Evolutionary conservation across 2,329 filamentous ascomycete species (phyloP).

Genomic region (Macrophomina pseudophaseolina): DNA sequence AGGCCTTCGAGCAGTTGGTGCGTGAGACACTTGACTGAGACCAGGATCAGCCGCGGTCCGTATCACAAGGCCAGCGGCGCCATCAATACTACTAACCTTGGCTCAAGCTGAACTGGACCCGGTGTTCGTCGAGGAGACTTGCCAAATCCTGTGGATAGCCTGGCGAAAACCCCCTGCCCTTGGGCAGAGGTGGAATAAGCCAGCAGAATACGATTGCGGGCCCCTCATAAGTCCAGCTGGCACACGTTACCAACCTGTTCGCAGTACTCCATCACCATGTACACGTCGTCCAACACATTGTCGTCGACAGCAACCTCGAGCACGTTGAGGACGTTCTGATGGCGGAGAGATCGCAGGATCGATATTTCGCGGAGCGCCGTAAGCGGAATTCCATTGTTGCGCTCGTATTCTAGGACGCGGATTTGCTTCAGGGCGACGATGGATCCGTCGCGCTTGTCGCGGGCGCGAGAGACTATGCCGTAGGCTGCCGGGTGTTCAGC

Average conservation of each 20-base stretch:
- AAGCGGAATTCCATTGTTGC: constrained; percentile 35
- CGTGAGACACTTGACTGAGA: constrained; percentile 41
- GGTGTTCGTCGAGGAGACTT: constrained; percentile 42
- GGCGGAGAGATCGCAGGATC: constrained; percentile 42
- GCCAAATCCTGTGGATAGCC: constrained; percentile 38
- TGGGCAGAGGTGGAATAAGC: constrained; percentile 39
- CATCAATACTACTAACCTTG: constrained; percentile 32
- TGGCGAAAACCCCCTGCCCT: constrained; percentile 32
- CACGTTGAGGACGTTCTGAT: constrained; percentile 42
- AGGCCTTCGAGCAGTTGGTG: constrained; percentile 45
- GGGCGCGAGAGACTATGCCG: constrained; percentile 41
- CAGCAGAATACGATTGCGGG: constrained; percentile 35
- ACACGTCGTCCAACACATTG: constrained; percentile 38
- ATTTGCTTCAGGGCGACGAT: constrained; percentile 46
- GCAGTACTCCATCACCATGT: constrained; percentile 47
- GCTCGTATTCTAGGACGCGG: constrained; percentile 40
- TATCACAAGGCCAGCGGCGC: constrained; percentile 1
- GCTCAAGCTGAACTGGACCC: constrained; percentile 41
- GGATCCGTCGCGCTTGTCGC: constrained; percentile 35
- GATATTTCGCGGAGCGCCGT: constrained; percentile 43
- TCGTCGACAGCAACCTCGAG: constrained; percentile 43
- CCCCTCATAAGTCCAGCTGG: constrained; percentile 25
- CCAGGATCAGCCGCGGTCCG: background rate
- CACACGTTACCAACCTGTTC: constrained; percentile 37
- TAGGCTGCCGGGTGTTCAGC: constrained; percentile 9